These are phyloP conservation scores for Dendrobium nobile DNA, from an alignment of 106 monocot genomes.

Conservation along the genomic window DNA sequence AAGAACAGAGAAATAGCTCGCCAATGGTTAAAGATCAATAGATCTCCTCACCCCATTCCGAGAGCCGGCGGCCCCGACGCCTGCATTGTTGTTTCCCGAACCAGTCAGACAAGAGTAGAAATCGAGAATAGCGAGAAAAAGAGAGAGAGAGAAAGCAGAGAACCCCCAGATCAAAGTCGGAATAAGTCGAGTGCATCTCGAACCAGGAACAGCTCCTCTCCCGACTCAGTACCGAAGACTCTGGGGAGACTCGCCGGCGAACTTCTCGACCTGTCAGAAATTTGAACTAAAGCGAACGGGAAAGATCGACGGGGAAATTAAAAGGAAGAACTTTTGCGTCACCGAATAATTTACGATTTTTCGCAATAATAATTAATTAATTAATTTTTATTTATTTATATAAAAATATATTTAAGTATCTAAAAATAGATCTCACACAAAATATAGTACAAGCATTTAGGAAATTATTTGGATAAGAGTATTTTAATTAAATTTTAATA, in stretches of 20 bases:
- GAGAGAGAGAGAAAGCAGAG: neutral
- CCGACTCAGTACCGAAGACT: neutral
- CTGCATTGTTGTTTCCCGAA: slow-evolving; percentile 39
- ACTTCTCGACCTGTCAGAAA: neutral
- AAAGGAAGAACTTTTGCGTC: too few relatives aligned
- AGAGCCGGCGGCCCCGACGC: slow-evolving; percentile 27
- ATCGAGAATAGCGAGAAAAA: neutral
- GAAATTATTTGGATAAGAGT: too few relatives aligned
- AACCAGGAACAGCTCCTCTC: neutral
- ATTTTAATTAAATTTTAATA: too few relatives aligned
- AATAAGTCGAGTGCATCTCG: slow-evolving; percentile 13
- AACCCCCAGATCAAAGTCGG: slow-evolving; percentile 20
- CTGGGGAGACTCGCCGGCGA: neutral
- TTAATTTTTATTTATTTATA: too few relatives aligned
- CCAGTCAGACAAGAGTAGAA: slow-evolving; percentile 2
- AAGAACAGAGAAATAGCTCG: neutral
- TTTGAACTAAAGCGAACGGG: neutral
- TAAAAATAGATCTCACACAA: too few relatives aligned
- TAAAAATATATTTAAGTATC: too few relatives aligned
- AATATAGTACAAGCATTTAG: too few relatives aligned
- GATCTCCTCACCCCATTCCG: slow-evolving; percentile 53
- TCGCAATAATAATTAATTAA: too few relatives aligned
- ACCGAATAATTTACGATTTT: too few relatives aligned
- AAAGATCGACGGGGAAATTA: neutral
- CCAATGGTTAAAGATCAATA: neutral